A percentile compares a stretch with the other conserved stretches of the same genome.
phyloP scores from a whole-genome alignment of 192 early-diverging fungal genomes.

The Piromyces finnis region DNA sequence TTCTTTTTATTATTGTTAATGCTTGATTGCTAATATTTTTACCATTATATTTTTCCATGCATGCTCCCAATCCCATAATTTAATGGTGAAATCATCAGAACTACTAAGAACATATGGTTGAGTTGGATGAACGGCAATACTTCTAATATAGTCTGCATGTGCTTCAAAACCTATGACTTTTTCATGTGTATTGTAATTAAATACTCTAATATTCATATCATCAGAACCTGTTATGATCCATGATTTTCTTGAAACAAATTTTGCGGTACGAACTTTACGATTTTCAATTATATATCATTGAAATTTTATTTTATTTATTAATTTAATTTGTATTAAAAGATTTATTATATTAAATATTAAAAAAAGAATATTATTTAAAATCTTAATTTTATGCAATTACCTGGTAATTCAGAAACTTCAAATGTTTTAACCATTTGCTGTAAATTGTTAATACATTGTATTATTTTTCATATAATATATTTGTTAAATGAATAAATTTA shows the following conservation, averaged over 20 bases:
- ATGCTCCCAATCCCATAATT: slow-evolving; percentile 99
- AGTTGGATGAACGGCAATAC: slow-evolving; percentile 91
- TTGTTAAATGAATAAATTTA: no score
- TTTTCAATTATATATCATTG: neutral
- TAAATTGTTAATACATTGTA: neutral
- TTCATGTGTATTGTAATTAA: slow-evolving; percentile 99
- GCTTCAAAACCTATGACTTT: slow-evolving; percentile 91
- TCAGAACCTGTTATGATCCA: slow-evolving; percentile 93
- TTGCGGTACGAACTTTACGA: slow-evolving; percentile 78
- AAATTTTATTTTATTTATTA: no score
- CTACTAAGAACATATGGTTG: slow-evolving; percentile 82
- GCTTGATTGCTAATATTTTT: neutral
- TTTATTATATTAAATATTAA: no score
- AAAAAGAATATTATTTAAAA: no score
- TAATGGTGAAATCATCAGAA: slow-evolving; percentile 94
- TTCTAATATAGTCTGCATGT: slow-evolving; percentile 91
- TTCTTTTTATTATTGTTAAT: no score
- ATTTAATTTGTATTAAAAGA: no score
- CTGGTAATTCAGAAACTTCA: slow-evolving; percentile 83
- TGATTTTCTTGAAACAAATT: slow-evolving; percentile 93
- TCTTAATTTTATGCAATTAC: slow-evolving; percentile 14
- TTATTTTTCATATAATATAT: no score
- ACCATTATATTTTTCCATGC: slow-evolving; percentile 90
- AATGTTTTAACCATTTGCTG: slow-evolving; percentile 90
- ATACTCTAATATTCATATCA: slow-evolving; percentile 91